Evolutionary conservation across 306 rosid species (phyloP).

Genomic region (Nissolia schottii): DNA sequence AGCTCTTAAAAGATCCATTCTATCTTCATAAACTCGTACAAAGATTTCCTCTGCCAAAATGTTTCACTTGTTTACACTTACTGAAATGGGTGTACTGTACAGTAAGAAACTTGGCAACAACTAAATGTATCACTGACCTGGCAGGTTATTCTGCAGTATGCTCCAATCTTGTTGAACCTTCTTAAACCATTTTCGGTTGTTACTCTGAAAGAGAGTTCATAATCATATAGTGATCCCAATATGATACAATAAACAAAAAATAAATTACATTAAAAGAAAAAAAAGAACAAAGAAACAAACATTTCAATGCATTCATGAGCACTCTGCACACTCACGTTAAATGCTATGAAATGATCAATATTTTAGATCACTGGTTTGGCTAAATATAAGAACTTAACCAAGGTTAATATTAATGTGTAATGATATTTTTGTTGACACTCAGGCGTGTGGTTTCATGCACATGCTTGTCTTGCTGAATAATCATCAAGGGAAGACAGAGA

Average conservation of each 20-base stretch:
- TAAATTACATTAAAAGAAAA: conserved; percentile 17
- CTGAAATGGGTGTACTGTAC: conserved; percentile 14
- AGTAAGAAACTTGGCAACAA: conserved; percentile 16
- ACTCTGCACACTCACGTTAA: not conserved
- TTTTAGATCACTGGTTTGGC: not conserved
- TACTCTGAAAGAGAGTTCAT: conserved; percentile 46
- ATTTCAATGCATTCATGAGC: not conserved
- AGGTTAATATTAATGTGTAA: not conserved
- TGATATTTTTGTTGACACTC: not conserved
- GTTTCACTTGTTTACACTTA: conserved; percentile 14
- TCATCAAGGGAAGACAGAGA: not conserved
- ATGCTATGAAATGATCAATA: not conserved
- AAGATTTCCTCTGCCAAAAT: conserved; percentile 73
- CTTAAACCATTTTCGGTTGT: conserved; percentile 79
- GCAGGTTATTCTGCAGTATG: conserved; percentile 94
- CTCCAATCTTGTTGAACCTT: conserved; percentile 98
- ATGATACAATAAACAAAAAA: conserved; percentile 13
- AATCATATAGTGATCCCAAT: conserved; percentile 13
- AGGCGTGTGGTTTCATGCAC: not conserved
- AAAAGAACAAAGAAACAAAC: conserved; percentile 19
- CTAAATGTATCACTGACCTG: conserved; percentile 51
- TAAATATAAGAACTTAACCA: conserved; percentile 13
- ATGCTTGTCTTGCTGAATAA: not conserved
- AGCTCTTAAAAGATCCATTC: conserved; percentile 94
- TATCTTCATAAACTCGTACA: conserved; percentile 92